Conservation (phyloP, 495 filamentous ascomycete species). For the Rostrohypoxylon terebratum region DNA sequence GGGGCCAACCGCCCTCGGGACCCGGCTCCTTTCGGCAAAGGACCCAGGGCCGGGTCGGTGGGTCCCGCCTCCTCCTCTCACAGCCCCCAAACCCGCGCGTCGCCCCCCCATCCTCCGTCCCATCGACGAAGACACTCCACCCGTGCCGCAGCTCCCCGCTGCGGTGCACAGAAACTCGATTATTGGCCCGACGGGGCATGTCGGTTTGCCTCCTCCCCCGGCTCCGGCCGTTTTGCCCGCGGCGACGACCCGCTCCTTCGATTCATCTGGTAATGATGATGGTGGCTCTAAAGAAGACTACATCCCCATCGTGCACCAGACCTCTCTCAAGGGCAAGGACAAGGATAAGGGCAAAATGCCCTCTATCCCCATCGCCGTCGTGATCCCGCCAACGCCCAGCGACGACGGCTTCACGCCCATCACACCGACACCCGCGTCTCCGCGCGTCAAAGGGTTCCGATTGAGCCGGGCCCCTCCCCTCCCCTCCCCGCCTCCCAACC, state of each 20-base stretch:
- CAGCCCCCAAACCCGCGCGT: conserved; percentile 40
- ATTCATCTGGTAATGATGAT: conserved; percentile 19
- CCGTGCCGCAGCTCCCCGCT: conserved; percentile 33
- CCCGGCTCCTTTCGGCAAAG: conserved; percentile 38
- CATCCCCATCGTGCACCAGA: conserved; percentile 44
- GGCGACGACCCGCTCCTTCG: neutral
- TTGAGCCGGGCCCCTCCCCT: conserved; percentile 42
- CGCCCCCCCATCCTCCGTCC: conserved; percentile 38
- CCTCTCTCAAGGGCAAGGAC: neutral
- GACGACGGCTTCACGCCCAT: conserved; percentile 46
- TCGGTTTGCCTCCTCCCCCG: conserved; percentile 11
- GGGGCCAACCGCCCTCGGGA: conserved; percentile 46
- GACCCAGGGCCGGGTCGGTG: conserved; percentile 28
- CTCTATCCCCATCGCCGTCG: conserved; percentile 12
- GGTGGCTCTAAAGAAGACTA: conserved; percentile 39
- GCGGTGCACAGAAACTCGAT: conserved; percentile 34
- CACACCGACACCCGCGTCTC: conserved; percentile 41
- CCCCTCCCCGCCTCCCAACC: conserved; percentile 38
- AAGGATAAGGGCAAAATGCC: neutral
- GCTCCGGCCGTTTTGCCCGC: conserved; percentile 16
- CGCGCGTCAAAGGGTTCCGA: conserved; percentile 29
- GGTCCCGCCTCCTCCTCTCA: conserved; percentile 35
- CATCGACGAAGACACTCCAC: conserved; percentile 31
- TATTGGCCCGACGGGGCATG: conserved; percentile 17
- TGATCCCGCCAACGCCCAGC: conserved; percentile 36